A percentile compares a stretch with the other conserved stretches of the same genome.
Evolutionary conservation across 2,329 filamentous ascomycete species (phyloP).

Genomic region (Botrytis medusae): DNA sequence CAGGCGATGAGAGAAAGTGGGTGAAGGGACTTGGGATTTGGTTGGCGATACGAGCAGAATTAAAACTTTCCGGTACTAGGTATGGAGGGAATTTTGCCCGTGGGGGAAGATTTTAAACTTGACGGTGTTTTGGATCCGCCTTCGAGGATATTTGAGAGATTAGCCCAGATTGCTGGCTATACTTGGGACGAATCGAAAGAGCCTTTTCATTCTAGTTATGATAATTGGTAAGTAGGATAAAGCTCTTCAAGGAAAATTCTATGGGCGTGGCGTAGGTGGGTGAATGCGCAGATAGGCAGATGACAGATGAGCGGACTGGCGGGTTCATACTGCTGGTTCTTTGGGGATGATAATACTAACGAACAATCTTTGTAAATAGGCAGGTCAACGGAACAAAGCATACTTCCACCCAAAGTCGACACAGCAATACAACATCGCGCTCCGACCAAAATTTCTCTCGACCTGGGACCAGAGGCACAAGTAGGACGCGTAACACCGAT

Average conservation of each 20-base stretch:
- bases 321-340: neutral
- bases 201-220: slow-evolving; percentile 70
- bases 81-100: slow-evolving; percentile 34
- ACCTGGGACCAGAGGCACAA: slow-evolving; percentile 23
- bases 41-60: slow-evolving; percentile 4
- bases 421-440: slow-evolving; percentile 35
- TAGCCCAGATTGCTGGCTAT: slow-evolving; percentile 72
- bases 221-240: slow-evolving; percentile 69
- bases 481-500: slow-evolving; percentile 1
- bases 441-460: slow-evolving; percentile 26
- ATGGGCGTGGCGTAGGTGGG: neutral
- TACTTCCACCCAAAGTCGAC: slow-evolving; percentile 31
- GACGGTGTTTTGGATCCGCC: slow-evolving; percentile 62
- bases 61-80: neutral
- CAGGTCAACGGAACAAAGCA: slow-evolving; percentile 62
- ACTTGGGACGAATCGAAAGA: slow-evolving; percentile 67
- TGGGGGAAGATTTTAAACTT: slow-evolving; percentile 31
- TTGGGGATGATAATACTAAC: neutral
- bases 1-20: slow-evolving; percentile 9
- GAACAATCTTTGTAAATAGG: slow-evolving; percentile 43
- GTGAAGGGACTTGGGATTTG: neutral
- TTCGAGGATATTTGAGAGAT: slow-evolving; percentile 67
- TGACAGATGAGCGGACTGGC: neutral
- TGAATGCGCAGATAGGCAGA: neutral
- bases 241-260: neutral